Evolutionary conservation across 495 filamentous ascomycete species (phyloP).

Genomic region (Trichoderma orchidacearum): DNA sequence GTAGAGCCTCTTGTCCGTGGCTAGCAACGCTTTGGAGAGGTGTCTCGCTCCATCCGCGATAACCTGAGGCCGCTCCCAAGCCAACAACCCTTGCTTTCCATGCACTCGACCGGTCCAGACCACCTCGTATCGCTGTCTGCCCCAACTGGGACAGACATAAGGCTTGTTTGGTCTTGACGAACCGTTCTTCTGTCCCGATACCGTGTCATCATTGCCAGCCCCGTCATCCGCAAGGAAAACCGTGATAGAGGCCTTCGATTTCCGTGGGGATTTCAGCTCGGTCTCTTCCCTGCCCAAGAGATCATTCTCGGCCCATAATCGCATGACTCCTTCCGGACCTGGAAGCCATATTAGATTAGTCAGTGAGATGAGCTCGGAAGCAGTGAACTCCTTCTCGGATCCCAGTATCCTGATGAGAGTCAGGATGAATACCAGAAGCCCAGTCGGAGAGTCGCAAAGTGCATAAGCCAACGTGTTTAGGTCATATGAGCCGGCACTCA

Average conservation of each 20-base stretch:
- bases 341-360: conserved; percentile 34
- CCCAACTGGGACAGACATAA: conserved; percentile 34
- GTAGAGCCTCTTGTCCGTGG: conserved; percentile 15
- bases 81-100: conserved; percentile 20
- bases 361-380: conserved; percentile 29
- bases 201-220: neutral
- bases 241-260: conserved; percentile 26
- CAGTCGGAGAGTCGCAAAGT: conserved; percentile 38
- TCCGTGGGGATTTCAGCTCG: conserved; percentile 4
- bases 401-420: conserved; percentile 19
- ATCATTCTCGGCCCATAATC: conserved; percentile 28
- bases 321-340: conserved; percentile 30
- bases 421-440: conserved; percentile 30
- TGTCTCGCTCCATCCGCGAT: conserved; percentile 22
- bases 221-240: conserved; percentile 22
- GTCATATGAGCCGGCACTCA: conserved; percentile 18
- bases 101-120: conserved; percentile 17
- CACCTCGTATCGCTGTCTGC: conserved; percentile 22
- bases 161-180: conserved; percentile 6
- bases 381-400: conserved; percentile 17
- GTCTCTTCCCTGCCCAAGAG: conserved; percentile 2
- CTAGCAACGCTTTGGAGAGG: conserved; percentile 20
- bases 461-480: conserved; percentile 37
- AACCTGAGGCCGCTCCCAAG: conserved; percentile 27
- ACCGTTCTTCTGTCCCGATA: neutral